Percentiles rank a stretch among this genome's conserved stretches.
These are phyloP conservation scores for Lepraria neglecta DNA, from an alignment of 495 filamentous ascomycete species.

Conservation along the genomic window DNA sequence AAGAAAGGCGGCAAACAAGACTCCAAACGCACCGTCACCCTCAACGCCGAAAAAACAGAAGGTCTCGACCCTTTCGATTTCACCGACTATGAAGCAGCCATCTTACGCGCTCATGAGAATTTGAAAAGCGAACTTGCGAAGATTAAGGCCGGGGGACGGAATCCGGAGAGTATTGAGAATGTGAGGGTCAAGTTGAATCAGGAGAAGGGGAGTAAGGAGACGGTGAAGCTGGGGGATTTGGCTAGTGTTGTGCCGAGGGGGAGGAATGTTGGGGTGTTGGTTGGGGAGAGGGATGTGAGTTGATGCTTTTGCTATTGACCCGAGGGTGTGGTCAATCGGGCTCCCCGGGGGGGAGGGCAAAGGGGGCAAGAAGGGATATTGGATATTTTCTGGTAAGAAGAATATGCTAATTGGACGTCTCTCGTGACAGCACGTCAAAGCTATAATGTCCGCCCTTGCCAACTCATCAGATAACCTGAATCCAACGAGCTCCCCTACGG, in stretches of 20 bases:
- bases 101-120: constrained; percentile 13
- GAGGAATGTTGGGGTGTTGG: constrained; percentile 18
- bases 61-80: constrained; percentile 23
- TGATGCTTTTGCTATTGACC: not conserved
- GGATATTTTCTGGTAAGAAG: not conserved
- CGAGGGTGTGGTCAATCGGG: not conserved
- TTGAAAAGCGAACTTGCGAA: constrained; percentile 14
- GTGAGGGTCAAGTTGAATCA: constrained; percentile 4
- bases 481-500: constrained; percentile 19
- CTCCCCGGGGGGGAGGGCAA: not conserved
- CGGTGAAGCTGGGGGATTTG: constrained; percentile 19
- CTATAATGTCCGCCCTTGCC: constrained; percentile 19
- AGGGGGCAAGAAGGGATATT: not conserved
- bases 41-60: constrained; percentile 18
- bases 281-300: constrained; percentile 26
- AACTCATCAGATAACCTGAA: constrained; percentile 23
- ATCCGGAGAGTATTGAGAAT: constrained; percentile 18
- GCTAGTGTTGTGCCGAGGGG: constrained; percentile 22
- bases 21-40: constrained; percentile 18
- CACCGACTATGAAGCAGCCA: constrained; percentile 19
- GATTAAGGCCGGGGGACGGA: constrained; percentile 13
- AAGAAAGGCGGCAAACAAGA: constrained; percentile 23
- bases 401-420: not conserved
- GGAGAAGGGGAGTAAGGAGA: not conserved
- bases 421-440: constrained; percentile 19